Base-by-base conservation (phyloP, 306 rosid species). In the Cicer bijugum region DNA sequence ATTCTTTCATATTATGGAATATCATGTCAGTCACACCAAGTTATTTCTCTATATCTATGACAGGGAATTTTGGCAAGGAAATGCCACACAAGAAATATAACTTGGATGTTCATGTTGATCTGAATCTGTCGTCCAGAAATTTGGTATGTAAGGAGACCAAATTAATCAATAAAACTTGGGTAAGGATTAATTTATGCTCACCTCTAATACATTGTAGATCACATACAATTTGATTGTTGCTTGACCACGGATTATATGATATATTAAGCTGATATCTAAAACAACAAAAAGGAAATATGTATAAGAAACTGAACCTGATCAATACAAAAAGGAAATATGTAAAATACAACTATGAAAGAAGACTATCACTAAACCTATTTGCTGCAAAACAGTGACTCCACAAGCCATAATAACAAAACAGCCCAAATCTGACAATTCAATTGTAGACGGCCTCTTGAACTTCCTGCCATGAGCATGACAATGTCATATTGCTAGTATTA, bases 221-320 rank as follows among this genome's bases (percentile, higher is more conserved):
- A 91, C 97, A 58, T 94, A 94, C 39, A 94, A 51, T 84, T 94
- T 94, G 75, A 94, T 81, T 72, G 97, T 94, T 83, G 96, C 97
- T 85, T 94, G 95, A 84, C 98, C 97, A 57, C 97, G 98, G 69
- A 94, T 94, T 90, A 94, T 94, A 87, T 94, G 98, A 87, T 94
- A 94, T 83, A 94, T 91, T 82, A 94, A 89, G 84, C 97, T 94
- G 89, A 94, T 94, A 81, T 94, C 97, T 94, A 53, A 67, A 37
- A 61, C 58, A 80, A 72, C 10, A 65, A 75, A 23, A 23, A 23
- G 33, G 33, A 23, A 23, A 23, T 55, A 15, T 67, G 51, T 23
- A 17, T 50, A 65, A 65, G 9, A 38, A 61, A 16, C 35, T 15
- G 74, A 58, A 14, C 65, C 33, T 28, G 15, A 71, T 66, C 28